Percentiles rank a stretch among this genome's conserved stretches.
phyloP scores from a whole-genome alignment of 805 yeast genomes.

The Schwanniomyces sp. region DNA sequence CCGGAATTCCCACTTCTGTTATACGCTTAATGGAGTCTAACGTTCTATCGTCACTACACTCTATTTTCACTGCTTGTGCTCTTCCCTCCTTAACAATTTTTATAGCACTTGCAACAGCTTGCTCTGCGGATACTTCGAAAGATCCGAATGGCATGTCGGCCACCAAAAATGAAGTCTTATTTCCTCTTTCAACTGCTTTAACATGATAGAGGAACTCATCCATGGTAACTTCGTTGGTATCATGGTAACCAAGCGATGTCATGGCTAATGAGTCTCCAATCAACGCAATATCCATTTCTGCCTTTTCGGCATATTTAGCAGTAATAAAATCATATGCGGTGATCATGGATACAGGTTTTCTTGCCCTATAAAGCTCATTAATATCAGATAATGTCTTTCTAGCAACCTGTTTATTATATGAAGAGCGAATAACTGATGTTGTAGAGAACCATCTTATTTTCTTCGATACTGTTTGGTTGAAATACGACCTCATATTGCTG shows the following conservation, averaged over 20 bases:
- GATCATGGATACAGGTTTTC: conserved; percentile 42
- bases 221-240: conserved; percentile 72
- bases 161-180: conserved; percentile 60
- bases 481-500: background rate
- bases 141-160: conserved; percentile 91
- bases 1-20: conserved; percentile 75
- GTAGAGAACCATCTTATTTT: background rate
- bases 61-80: conserved; percentile 76
- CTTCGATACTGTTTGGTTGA: background rate
- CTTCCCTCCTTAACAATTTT: conserved; percentile 55
- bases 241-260: conserved; percentile 81
- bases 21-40: conserved; percentile 54
- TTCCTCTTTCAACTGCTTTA: conserved; percentile 74
- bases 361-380: conserved; percentile 11
- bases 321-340: conserved; percentile 90
- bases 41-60: conserved; percentile 68
- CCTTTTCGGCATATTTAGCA: conserved; percentile 63
- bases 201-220: conserved; percentile 81
- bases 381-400: conserved; percentile 24
- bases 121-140: conserved; percentile 62
- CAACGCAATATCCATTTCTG: conserved; percentile 67
- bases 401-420: background rate
- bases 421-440: background rate
- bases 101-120: conserved; percentile 63
- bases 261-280: conserved; percentile 94